Base-by-base conservation (phyloP, 805 yeast species). In the Yueomyces sinensis region DNA sequence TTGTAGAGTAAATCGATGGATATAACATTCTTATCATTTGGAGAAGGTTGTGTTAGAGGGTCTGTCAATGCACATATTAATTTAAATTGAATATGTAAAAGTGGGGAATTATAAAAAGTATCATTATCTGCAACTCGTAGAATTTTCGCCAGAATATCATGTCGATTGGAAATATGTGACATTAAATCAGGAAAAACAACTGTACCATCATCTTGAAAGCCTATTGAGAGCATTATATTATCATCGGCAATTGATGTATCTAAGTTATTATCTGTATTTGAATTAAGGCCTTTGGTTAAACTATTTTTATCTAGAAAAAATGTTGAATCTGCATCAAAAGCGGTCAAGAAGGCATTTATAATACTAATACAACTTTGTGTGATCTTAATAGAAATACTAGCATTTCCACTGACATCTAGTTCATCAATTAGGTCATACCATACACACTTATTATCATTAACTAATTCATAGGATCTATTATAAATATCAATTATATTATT, bases 21-120 rank as follows among this genome's bases (percentile, higher is more conserved):
- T 14, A 76, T 58, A 2, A 74, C 58, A 35, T 62, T 56, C 11
- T 58, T 52, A 37, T 73, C 79, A 17, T 64, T 65, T 29, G 76
- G 81, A 19, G 68, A 65, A 0, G 91, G 86, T 44, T 77, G 83
- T 1, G 86, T 75, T 44, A 67, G 61, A 3, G 86, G 83, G 49
- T 80, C 87, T 6, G 63, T 61, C 32, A 72, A 42, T 0, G 61
- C 47, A 2, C 67, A 51, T 3, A 70, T 34, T 1, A 56, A 42
- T 5, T 41, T 39, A 33, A 51, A 54, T 33, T 49, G 54, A 9
- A 37, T 29, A 14, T 34, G 17, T 19, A 52, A 28, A 14, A 50
- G 34, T 15, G 57, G 54, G 3, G 46, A 37, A 9, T 39, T 29
- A 22, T 38, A 35, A 4, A 40, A 29, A n/a, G 39, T 16, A 4